These are phyloP conservation scores for Diaporthe ilicicola DNA, from an alignment of 2,329 filamentous ascomycete species.

Conservation along the genomic window DNA sequence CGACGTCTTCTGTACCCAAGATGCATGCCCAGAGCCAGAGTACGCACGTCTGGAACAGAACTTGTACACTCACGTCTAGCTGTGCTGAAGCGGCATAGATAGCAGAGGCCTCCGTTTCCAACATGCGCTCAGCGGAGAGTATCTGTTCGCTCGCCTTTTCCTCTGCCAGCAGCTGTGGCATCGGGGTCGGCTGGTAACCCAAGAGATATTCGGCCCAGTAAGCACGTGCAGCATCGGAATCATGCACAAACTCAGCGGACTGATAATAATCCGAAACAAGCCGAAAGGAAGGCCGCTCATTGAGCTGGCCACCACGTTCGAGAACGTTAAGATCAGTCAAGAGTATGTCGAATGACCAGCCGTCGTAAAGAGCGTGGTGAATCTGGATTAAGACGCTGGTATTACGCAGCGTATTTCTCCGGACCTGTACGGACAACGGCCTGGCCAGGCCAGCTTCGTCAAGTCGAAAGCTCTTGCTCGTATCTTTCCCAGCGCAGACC, in stretches of 20 bases:
- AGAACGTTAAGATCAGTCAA: constrained; percentile 70
- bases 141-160: constrained; percentile 37
- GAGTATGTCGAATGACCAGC: constrained; percentile 88
- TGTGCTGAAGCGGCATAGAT: constrained; percentile 48
- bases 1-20: constrained; percentile 70
- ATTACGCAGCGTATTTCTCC: not conserved
- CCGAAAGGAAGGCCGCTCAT: constrained; percentile 65
- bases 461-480: constrained; percentile 50
- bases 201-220: constrained; percentile 78
- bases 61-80: constrained; percentile 68
- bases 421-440: constrained; percentile 71
- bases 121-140: constrained; percentile 37
- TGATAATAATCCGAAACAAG: constrained; percentile 63
- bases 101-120: constrained; percentile 46
- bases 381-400: constrained; percentile 60
- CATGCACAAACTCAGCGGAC: constrained; percentile 36
- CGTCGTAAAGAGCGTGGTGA: constrained; percentile 89
- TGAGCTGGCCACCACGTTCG: constrained; percentile 44
- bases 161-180: constrained; percentile 55
- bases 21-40: constrained; percentile 72
- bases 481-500: constrained; percentile 50
- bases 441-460: constrained; percentile 53
- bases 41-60: constrained; percentile 79
- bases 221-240: constrained; percentile 54
- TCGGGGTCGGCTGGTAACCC: constrained; percentile 58